Evolutionary conservation across 306 rosid species (phyloP).

Genomic region (Ziziphus jujuba): DNA sequence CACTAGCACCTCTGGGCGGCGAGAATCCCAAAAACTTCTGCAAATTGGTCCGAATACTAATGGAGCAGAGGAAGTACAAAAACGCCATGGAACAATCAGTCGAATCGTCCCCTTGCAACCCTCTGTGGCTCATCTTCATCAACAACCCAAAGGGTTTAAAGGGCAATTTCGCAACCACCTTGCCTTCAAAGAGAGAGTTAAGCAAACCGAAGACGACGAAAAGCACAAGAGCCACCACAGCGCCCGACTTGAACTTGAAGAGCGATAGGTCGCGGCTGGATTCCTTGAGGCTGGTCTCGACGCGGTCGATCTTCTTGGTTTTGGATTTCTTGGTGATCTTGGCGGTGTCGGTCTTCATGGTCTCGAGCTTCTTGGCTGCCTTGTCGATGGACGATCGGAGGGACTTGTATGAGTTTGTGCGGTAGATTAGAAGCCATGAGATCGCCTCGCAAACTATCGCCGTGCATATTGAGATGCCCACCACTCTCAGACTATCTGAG

Average conservation of each 20-base stretch:
- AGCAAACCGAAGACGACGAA: constrained; percentile 90
- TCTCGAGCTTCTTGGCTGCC: constrained; percentile 97
- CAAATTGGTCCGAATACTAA: constrained; percentile 89
- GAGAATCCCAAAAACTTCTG: constrained; percentile 95
- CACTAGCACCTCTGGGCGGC: constrained; percentile 85
- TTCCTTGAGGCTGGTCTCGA: constrained; percentile 93
- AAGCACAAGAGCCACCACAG: constrained; percentile 95
- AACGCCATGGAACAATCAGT: constrained; percentile 98
- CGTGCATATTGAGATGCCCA: constrained; percentile 91
- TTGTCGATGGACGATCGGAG: constrained; percentile 95
- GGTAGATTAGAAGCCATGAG: constrained; percentile 94
- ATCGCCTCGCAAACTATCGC: constrained; percentile 92
- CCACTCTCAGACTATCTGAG: constrained; percentile 80
- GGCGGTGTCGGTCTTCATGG: constrained; percentile 76
- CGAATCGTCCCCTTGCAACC: constrained; percentile 78
- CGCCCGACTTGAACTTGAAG: constrained; percentile 97
- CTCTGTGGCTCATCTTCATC: constrained; percentile 98
- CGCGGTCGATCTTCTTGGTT: constrained; percentile 96
- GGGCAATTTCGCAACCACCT: constrained; percentile 84
- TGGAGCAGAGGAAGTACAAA: constrained; percentile 88
- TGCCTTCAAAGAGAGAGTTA: constrained; percentile 91
- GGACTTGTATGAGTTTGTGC: constrained; percentile 91
- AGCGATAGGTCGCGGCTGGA: constrained; percentile 91
- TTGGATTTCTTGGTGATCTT: constrained; percentile 75
- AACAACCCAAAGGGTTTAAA: constrained; percentile 77